These are phyloP conservation scores for Panaeolus papilionaceus DNA, from an alignment of 768 basidiomycete genomes.

Conservation along the genomic window DNA sequence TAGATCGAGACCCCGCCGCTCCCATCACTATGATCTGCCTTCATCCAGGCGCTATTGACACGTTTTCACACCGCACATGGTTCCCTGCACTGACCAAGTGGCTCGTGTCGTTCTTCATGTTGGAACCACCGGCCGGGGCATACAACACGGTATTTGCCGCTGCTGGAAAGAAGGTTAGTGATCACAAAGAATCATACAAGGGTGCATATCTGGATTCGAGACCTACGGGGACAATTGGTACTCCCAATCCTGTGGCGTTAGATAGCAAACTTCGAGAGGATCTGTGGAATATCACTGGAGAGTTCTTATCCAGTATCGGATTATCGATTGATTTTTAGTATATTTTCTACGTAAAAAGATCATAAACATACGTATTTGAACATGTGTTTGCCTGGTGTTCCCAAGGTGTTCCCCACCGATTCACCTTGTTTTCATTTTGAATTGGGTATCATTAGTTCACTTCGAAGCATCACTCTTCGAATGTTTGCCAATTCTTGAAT, in stretches of 20 bases:
- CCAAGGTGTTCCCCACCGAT: neutral
- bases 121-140: slow-evolving; percentile 30
- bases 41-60: slow-evolving; percentile 38
- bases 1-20: slow-evolving; percentile 23
- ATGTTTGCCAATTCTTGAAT: neutral
- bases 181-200: slow-evolving; percentile 30
- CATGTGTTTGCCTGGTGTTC: slow-evolving; percentile 6
- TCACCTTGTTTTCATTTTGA: slow-evolving; percentile 2
- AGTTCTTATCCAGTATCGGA: slow-evolving; percentile 6
- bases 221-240: slow-evolving; percentile 27
- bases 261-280: slow-evolving; percentile 2
- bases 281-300: neutral
- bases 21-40: slow-evolving; percentile 30
- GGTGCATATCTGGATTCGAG: slow-evolving; percentile 33
- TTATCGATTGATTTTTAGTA: slow-evolving; percentile 11
- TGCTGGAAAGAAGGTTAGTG: slow-evolving; percentile 30
- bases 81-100: slow-evolving; percentile 26
- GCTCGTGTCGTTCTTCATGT: slow-evolving; percentile 28
- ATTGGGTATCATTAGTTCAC: neutral
- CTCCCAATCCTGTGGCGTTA: slow-evolving; percentile 23
- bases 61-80: slow-evolving; percentile 32
- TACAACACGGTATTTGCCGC: slow-evolving; percentile 37
- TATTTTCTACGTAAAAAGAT: slow-evolving; percentile 5
- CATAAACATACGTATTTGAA: slow-evolving; percentile 1
- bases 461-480: slow-evolving; percentile 7